Base-by-base conservation (phyloP, 1,139 yeast species). In the Komagataea norvegica region DNA sequence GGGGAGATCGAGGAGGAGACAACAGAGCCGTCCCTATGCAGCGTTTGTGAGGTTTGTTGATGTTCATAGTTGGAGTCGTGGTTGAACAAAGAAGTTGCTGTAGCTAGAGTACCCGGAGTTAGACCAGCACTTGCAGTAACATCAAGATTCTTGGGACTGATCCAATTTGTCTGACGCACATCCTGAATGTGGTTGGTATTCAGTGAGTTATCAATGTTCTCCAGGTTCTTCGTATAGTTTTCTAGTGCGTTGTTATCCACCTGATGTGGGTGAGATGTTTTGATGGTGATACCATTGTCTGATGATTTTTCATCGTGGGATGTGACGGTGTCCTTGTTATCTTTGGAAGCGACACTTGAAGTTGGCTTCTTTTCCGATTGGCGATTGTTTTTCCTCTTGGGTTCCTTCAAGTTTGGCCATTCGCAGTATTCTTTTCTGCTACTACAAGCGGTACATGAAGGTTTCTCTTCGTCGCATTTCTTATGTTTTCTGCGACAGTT, bases 381-480 rank as follows among this genome's bases (percentile, higher is more conserved):
- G n/a, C 26, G 27, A 29, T 24, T 33, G 22, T 37, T 29, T 26
- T 40, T 36, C 25, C 36, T 34, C 27, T 38, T 29, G 27, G 42
- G 20, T 28, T 36, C 34, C 13, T 28, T 27, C 10, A 32, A 16
- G 10, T 31, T 38, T 1, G 77, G 77, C 77, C 77, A 71, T 27
- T 62, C 62, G 47, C 77, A 71, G 37, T 60, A 60, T 37, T 69
- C 59, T 19, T 69, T 59, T 19, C 69, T 59, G 15, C 69, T 46
- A 11, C 52, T 40, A 48, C 77, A 71, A 40, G 70, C 74, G 16
- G 64, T 57, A 28, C 56, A 52, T 1, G 37, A 29, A 11, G 56
- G 56, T 24, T 46, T 48, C 25, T 41, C 42, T 24, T 50, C 52
- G 31, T 52, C 54, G 33, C 56, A 52, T 31, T 51, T 51, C 36